phyloP scores from a whole-genome alignment of 2,329 filamentous ascomycete species.

The Fusarium hostae region DNA sequence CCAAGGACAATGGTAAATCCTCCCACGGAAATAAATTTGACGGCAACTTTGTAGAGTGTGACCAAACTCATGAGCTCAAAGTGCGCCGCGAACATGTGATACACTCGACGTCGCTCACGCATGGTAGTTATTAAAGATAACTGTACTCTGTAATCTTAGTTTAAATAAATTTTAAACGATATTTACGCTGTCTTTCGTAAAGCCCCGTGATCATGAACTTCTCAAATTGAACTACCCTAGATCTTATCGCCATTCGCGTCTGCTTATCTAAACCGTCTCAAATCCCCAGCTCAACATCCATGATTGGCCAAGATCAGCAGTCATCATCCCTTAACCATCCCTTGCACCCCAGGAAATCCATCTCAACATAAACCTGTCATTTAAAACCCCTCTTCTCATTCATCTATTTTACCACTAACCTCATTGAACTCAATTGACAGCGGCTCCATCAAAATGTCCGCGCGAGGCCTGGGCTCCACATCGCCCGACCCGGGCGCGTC shows the following conservation, averaged over 20 bases:
- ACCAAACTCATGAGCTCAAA: rapidly evolving
- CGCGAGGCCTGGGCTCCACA: slow-evolving; percentile 8
- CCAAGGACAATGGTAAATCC: too few species aligned
- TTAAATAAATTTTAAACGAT: too few species aligned
- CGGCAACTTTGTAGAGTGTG: too few species aligned
- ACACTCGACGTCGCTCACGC: too few species aligned
- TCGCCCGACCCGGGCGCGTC: slow-evolving; percentile 19
- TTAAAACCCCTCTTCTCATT: neutral
- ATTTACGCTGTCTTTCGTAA: too few species aligned
- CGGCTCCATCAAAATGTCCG: neutral
- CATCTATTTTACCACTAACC: too few species aligned
- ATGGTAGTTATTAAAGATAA: too few species aligned
- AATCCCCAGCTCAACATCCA: neutral
- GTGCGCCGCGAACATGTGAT: too few species aligned
- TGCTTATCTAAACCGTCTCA: slow-evolving; percentile 8
- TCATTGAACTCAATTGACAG: neutral
- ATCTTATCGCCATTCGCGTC: neutral
- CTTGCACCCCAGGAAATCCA: neutral
- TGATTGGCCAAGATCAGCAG: slow-evolving; percentile 11
- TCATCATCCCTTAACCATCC: slow-evolving; percentile 12
- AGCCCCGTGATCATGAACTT: too few species aligned
- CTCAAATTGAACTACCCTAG: neutral
- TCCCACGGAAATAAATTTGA: too few species aligned
- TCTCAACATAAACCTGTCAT: neutral
- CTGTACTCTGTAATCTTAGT: too few species aligned